Base-by-base conservation (phyloP, 176 grass and related monocot species). In the Echinochloa phyllopogon region DNA sequence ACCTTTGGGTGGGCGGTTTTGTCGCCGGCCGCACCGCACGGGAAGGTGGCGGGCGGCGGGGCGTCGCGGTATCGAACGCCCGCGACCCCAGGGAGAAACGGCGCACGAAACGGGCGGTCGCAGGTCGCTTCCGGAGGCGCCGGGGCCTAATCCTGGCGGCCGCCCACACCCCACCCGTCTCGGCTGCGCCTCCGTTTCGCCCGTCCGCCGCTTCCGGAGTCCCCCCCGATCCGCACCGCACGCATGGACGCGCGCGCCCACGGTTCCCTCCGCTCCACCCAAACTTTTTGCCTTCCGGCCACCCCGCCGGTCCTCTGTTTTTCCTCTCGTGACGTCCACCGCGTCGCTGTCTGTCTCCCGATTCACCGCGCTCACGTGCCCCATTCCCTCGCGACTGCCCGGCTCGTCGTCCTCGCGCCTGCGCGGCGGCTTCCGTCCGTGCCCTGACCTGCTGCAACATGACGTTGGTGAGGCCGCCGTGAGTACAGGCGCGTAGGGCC, bases 51-150 rank as follows among this genome's bases (percentile, higher is more conserved):
- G 44, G 36, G 48, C 33, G 18, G 40, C 11, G 42, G 42, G 5
- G 14, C 49, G 67, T 41, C 25, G 24, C 45, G 68, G 68, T 64
- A 65, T 69, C 27, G 4, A 36, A 5, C 63, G 63, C 18, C 2
- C 49, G 72, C 20, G 10, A 10, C 70, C 23, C 13, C 13, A 0
- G 15, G 70, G 48, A 18, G 37, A 17, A 27, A 14, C 75, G 39
- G 23, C 62, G 86, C 25, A 3, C 12, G 33, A 69, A 80, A 51
- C 87, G 77, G 77, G 75, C 77, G 83, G 82, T 53, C 62, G 76
- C 77, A 47, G 56, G 71, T 21, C 38, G 65, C 77, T 86, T 82
- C 71, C 78, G 72, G 71, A 25, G 21, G n/a, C 20, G 17, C 27
- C 15, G 56, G 56, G 44, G 44, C 24, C 81, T 11, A 85, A 51